Base-by-base conservation (phyloP, 2,329 filamentous ascomycete species). In the Alternaria ventricosa region DNA sequence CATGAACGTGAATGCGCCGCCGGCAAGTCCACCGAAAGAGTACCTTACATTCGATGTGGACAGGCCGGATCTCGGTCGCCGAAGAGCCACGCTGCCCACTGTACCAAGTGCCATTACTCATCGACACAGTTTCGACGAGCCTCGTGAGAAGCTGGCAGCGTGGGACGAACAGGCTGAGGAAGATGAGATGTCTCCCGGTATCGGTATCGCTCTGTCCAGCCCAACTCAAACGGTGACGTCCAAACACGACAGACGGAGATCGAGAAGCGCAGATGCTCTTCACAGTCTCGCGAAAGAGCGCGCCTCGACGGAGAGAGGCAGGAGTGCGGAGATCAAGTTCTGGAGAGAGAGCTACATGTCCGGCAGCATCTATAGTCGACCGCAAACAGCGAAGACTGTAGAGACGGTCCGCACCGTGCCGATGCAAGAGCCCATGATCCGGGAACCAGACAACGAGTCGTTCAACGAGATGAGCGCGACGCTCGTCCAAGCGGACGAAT, bases 1-100 rank as follows among this genome's bases (percentile, higher is more conserved):
- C 1, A 81, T 81, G 79, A 81, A 81, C 49, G 77, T 81, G 46
- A 81, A 81, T 58, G 78, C 78, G 9, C 78, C 79, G 18, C 74
- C 77, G 57, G 63, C 69, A 9, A 79, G 75, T 61, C 77, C 78
- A 43, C 75, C 73, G 8, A 71, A 76, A 27, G 73, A 79, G 36
- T 80, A 80, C 55, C 68, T 79, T 49, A 75, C 68, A 22, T 79
- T 79, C 55, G 71, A 78, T 27, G 57, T 55, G 18, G 67, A 74
- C 13, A 61, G 70, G 18, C 69, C 69, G 7, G 67, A 72, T 8
- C 45, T 72, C 13, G 68, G 67, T 51, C 71, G 74, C 25, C 73
- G 79, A 23, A 72, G 79, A 66, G 78, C 78, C 25, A 79, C 78
- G 11, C 69, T 81, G 1, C 78, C 79, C 8, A 79, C 70, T 57